A percentile compares a stretch with the other conserved stretches of the same genome.
Evolutionary conservation across 139 green algal species (phyloP).

Genomic region (Picocystis salinarum): DNA sequence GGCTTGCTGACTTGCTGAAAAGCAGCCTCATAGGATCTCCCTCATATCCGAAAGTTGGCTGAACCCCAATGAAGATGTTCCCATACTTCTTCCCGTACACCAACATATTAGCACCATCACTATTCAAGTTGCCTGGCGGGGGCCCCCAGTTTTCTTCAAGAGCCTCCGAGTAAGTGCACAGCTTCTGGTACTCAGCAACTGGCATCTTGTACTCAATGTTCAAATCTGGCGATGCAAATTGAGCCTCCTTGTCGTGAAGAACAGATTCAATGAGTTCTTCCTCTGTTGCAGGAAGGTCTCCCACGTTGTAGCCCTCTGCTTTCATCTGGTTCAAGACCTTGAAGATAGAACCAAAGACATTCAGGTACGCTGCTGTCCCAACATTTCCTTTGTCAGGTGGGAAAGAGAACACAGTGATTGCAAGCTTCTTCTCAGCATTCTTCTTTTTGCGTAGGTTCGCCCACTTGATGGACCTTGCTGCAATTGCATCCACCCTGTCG

Average conservation of each 20-base stretch:
- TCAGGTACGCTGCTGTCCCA: slow-evolving; percentile 95
- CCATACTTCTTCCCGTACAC: slow-evolving; percentile 91
- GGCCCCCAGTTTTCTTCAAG: slow-evolving; percentile 97
- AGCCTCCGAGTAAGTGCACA: slow-evolving; percentile 70
- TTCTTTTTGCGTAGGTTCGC: slow-evolving; percentile 75
- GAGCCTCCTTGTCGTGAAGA: slow-evolving; percentile 71
- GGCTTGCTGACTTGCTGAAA: slow-evolving; percentile 75
- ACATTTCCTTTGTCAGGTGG: slow-evolving; percentile 99
- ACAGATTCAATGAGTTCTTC: slow-evolving; percentile 70
- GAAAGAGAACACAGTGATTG: slow-evolving; percentile 97
- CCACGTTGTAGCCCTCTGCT: slow-evolving; percentile 78
- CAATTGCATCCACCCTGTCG: slow-evolving; percentile 76
- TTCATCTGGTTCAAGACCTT: slow-evolving; percentile 50
- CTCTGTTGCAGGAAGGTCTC: slow-evolving; percentile 45
- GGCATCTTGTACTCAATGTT: slow-evolving; percentile 90
- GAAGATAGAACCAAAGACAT: slow-evolving; percentile 97
- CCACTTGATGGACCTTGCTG: slow-evolving; percentile 84
- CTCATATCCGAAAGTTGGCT: slow-evolving; percentile 99
- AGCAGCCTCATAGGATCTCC: slow-evolving; percentile 97
- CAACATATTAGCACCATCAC: slow-evolving; percentile 81
- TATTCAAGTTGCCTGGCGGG: slow-evolving; percentile 76
- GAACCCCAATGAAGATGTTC: slow-evolving; percentile 99
- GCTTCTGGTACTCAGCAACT: slow-evolving; percentile 70
- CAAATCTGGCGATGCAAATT: slow-evolving; percentile 83
- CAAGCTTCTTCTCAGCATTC: slow-evolving; percentile 85